phyloP scores from a whole-genome alignment of 371 early-diverging fungal species.

The Nematocida homosporus region DNA sequence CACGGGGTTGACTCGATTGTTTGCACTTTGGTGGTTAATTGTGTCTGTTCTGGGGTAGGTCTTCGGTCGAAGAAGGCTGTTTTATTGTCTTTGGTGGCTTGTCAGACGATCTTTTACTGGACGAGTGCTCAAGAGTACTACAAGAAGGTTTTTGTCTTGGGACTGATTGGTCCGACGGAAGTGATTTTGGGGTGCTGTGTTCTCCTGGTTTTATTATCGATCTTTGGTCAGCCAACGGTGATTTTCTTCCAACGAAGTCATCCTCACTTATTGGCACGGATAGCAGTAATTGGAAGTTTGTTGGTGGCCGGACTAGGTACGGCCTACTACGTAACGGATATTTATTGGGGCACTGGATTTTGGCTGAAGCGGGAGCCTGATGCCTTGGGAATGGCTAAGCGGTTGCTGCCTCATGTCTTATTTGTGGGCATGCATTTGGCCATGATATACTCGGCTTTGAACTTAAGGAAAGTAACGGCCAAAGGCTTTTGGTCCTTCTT shows the following conservation, averaged over 20 bases:
- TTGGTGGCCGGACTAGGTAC: neutral
- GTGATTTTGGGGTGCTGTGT: constrained; percentile 72
- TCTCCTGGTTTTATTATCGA: constrained; percentile 35
- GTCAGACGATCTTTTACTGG: constrained; percentile 76
- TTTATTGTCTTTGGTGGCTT: constrained; percentile 40
- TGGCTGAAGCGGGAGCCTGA: neutral
- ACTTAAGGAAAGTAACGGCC: neutral
- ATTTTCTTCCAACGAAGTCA: neutral
- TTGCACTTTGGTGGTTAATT: constrained; percentile 54
- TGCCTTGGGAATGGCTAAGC: neutral
- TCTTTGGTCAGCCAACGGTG: neutral
- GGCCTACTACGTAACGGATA: neutral
- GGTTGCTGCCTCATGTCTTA: neutral
- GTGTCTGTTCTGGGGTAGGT: constrained; percentile 70
- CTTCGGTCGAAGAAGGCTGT: constrained; percentile 39
- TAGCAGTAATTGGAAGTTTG: neutral
- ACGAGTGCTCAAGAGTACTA: constrained; percentile 85
- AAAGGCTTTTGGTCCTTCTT: neutral
- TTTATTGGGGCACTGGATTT: neutral
- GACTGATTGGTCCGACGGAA: constrained; percentile 86
- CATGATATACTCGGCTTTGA: neutral
- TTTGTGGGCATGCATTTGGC: neutral
- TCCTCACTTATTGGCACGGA: neutral
- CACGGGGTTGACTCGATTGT: constrained; percentile 67
- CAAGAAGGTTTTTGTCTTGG: constrained; percentile 80